Evolutionary conservation across 257 asterid genomes (phyloP).

Genomic region (Nicotiana knightiana): DNA sequence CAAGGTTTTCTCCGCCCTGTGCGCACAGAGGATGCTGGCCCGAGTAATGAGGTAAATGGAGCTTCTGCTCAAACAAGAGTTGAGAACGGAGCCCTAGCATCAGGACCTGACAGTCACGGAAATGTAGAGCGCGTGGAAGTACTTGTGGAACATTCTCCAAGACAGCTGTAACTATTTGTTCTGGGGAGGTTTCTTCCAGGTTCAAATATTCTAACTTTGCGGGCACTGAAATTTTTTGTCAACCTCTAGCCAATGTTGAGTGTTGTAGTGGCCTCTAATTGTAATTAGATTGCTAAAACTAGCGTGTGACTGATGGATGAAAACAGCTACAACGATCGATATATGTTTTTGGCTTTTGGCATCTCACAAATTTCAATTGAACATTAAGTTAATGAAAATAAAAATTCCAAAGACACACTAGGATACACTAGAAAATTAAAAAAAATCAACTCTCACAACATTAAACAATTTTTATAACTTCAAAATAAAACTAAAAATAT

Average conservation of each 20-base stretch:
- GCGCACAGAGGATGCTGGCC: conserved; percentile 39
- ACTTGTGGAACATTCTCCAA: conserved; percentile 37
- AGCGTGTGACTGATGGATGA: not conserved
- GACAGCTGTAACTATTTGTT: not conserved
- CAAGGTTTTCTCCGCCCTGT: conserved; percentile 71
- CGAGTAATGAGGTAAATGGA: conserved; percentile 15
- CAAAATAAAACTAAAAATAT: too few species aligned
- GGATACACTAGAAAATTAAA: too few species aligned
- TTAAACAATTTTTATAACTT: too few species aligned
- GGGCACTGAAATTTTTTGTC: conserved; percentile 2
- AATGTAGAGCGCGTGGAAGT: conserved; percentile 35
- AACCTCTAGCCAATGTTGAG: not conserved
- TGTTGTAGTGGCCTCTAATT: not conserved
- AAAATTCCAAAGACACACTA: too few species aligned
- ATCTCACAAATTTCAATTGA: not conserved
- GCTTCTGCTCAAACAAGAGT: conserved; percentile 29
- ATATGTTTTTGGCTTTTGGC: not conserved
- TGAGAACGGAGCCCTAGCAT: conserved; percentile 19
- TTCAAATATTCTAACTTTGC: not conserved
- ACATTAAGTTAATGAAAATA: too few species aligned
- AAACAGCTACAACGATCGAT: not conserved
- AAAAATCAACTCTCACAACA: too few species aligned
- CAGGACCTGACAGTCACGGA: conserved; percentile 14
- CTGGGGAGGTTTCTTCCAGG: not conserved
- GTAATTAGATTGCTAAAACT: not conserved